These are phyloP conservation scores for Tetracladium setigerum DNA, from an alignment of 495 filamentous ascomycete species.

Conservation along the genomic window DNA sequence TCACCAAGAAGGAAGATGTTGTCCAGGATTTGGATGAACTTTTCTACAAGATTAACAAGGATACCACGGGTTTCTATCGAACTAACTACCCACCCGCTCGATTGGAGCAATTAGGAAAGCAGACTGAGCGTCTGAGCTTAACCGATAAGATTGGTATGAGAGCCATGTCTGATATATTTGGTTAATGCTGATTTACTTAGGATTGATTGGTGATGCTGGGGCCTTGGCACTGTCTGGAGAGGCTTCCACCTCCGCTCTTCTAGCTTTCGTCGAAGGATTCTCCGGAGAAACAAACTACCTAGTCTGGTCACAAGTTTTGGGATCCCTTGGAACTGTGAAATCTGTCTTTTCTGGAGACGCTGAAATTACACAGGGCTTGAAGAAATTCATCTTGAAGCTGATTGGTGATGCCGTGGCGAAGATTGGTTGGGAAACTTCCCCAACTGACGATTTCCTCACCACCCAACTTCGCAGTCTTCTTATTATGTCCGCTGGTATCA, in stretches of 20 bases:
- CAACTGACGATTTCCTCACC: conserved; percentile 74
- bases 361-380: conserved; percentile 63
- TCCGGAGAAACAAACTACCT: conserved; percentile 79
- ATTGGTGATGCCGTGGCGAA: conserved; percentile 71
- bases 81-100: conserved; percentile 63
- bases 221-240: conserved; percentile 86
- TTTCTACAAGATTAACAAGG: conserved; percentile 75
- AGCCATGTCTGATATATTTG: conserved; percentile 71
- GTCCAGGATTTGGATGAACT: conserved; percentile 55
- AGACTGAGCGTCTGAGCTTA: conserved; percentile 61
- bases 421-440: conserved; percentile 80
- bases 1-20: conserved; percentile 65
- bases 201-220: conserved; percentile 93
- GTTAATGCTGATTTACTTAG: conserved; percentile 68
- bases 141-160: conserved; percentile 93
- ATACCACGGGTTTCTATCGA: conserved; percentile 68
- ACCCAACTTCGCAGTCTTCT: conserved; percentile 77
- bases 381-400: conserved; percentile 71
- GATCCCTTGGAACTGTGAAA: conserved; percentile 66
- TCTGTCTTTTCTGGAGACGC: conserved; percentile 81
- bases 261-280: conserved; percentile 81
- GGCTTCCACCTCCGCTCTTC: conserved; percentile 82
- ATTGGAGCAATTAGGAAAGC: conserved; percentile 64
- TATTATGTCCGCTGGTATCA: conserved; percentile 53
- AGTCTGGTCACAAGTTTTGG: conserved; percentile 88